Base-by-base conservation (phyloP, 371 early-diverging fungal genomes). In the Synchytrium microbalum region DNA sequence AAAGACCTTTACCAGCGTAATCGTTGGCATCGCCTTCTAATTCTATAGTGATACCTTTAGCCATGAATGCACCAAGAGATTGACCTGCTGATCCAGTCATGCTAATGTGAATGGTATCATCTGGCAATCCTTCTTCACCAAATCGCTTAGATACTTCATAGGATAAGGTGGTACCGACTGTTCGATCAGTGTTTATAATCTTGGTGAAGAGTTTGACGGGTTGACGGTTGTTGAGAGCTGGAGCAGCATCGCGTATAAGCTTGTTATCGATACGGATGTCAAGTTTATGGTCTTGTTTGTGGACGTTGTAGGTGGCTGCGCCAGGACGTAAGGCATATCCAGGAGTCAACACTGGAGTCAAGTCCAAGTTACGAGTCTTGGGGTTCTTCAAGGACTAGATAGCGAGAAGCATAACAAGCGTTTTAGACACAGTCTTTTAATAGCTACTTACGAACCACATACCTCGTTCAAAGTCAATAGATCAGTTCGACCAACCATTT, bases 21-120 rank as follows among this genome's bases (percentile, higher is more conserved):
- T 96, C 98, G 80, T 97, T 97, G 24, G 94, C 85, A 71, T 96
- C 98, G 65, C 98, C 98, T 73, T 97, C 95, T 54, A 97, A 79
- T 65, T 92, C 92, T 31, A 97, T 79, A 30, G 88, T 85, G 62
- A 96, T 79, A 68, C 96, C 96, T n/a, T 86, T 80, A 27, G 92
- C 91, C 55, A 96, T 75, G 84, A 95, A 97, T 27, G 95, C 96
- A 68, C 94, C 98, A 53, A 95, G 81, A 2, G 92, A 91, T 79
- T 97, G 98, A 67, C 98, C 98, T 3, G 96, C 98, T 33, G 93
- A 93, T n/a, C 98, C 98, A 30, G 71, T 84, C 61, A 94, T 76
- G 58, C 84, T 86, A 68, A 94, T 79, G 63, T 88, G 87, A 67
- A 97, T 87, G 2, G 92, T 91, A 60, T 86, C 90, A 51, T 79